Evolutionary conservation across 176 grass and related monocot genomes (phyloP), one percentile per base, ranked within the genome.

Genomic region (Pontederia crassipes): DNA sequence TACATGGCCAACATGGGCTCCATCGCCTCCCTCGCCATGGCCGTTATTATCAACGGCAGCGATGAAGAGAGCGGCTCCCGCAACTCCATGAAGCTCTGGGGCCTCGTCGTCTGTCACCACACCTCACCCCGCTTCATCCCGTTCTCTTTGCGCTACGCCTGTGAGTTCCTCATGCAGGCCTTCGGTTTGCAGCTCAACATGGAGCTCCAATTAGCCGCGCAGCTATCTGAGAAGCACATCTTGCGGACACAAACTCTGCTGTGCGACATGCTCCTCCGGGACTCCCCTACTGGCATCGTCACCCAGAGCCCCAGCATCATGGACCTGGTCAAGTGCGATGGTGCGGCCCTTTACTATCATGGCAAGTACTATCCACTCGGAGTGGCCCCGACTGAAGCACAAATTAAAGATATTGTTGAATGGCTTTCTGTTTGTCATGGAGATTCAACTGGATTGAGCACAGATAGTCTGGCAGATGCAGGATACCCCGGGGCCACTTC

Each of bases 1-100:
- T 98, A 98, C 81, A 98, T 98, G 93, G 84, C 81, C 4, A 98
- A 92, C 84, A 98, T 98, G 93, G 93, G 93, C 10, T 92, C 87
- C 28, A 83, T 81, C 67, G 93, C 93, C 35, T 98, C 93, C 17
- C 87, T 98, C 45, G 93, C 74, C 32, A 80, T 88, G 93, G 84
- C 93, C 2, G 93, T 98, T 28, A 83, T 98, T 72, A 98, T 92
- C 47, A 98, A 86, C 59, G 52, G 79, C 13, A 72, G 68, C 67
- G 87, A 72, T 48, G 87, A 98, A 1, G 87, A 92, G 55, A 47
- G 51, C 3, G 69, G 74, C 16, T 26, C 62, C 46, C 75, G 28
- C 11, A 48, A 56, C 53, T 45, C 78, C 18, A 88, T 83, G 87
- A 98, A 92, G 71, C 55, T 98, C 73, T 98, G 93, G 93, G 93